phyloP scores from a whole-genome alignment of 164 flowering plant genomes.

The Magnolia sinica region DNA sequence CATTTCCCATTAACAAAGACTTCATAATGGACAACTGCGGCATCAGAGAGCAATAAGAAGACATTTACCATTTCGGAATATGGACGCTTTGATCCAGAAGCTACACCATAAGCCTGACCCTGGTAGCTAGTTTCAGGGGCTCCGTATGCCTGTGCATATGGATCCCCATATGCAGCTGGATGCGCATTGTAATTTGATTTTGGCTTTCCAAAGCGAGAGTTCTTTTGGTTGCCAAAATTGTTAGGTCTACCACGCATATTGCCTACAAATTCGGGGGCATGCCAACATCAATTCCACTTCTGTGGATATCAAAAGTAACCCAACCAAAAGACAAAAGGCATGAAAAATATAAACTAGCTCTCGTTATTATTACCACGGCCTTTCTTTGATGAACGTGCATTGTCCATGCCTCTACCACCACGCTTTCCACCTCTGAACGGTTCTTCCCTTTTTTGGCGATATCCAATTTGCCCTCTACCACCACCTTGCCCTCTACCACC shows the following conservation, averaged over 20 bases:
- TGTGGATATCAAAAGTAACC: neutral
- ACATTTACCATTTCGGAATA: slow-evolving; percentile 30
- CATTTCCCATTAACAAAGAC: slow-evolving; percentile 3
- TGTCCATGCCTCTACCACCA: slow-evolving; percentile 24
- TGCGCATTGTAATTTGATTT: slow-evolving; percentile 1
- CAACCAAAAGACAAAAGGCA: neutral
- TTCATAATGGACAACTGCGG: neutral
- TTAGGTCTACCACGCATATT: slow-evolving; percentile 21
- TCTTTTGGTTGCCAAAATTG: slow-evolving; percentile 19
- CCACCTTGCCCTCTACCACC: slow-evolving; percentile 4
- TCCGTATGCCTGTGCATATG: slow-evolving; percentile 24
- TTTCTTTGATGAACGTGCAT: slow-evolving; percentile 24
- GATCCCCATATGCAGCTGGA: slow-evolving; percentile 18
- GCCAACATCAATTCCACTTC: slow-evolving; percentile 6
- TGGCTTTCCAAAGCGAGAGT: slow-evolving; percentile 17
- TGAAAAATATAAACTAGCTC: neutral
- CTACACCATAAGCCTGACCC: slow-evolving; percentile 22
- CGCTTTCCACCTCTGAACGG: slow-evolving; percentile 21
- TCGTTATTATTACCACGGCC: slow-evolving; percentile 22
- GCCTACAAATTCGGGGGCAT: slow-evolving; percentile 22
- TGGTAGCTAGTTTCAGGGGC: slow-evolving; percentile 21
- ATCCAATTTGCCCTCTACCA: neutral
- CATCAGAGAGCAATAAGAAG: neutral
- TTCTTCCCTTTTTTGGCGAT: slow-evolving; percentile 24
- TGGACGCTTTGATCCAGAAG: slow-evolving; percentile 29